Conservation (phyloP, 2,329 filamentous ascomycete species). For the Talaromyces piceae region DNA sequence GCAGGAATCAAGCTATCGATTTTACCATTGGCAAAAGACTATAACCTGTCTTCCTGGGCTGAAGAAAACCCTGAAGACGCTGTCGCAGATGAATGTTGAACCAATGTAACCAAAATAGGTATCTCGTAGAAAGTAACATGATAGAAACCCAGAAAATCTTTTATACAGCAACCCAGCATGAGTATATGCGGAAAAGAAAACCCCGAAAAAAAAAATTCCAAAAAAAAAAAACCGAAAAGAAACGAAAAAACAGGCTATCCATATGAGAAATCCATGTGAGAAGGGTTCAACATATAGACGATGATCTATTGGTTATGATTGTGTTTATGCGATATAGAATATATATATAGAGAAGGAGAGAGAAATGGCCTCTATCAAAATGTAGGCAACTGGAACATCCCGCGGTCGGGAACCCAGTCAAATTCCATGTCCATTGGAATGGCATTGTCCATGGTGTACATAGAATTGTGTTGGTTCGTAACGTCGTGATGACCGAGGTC, state of each 20-base stretch:
- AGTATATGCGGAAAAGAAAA: background rate
- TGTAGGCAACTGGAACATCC: conserved; percentile 10
- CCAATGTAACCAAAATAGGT: background rate
- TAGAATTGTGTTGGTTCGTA: background rate
- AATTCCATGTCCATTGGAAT: conserved; percentile 12
- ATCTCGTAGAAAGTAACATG: background rate
- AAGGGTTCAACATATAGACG: too few species aligned
- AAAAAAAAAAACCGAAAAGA: background rate
- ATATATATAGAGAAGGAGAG: background rate
- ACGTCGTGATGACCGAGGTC: background rate
- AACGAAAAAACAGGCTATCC: background rate
- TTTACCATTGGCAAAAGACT: background rate
- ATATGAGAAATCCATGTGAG: too few species aligned
- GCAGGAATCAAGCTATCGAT: background rate
- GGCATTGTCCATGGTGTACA: background rate
- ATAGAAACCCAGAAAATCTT: background rate
- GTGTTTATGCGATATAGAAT: too few species aligned
- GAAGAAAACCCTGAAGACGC: background rate
- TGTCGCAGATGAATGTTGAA: too few species aligned
- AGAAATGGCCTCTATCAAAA: conserved; percentile 5
- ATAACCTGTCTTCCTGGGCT: background rate
- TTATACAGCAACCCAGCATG: background rate
- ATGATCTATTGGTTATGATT: too few species aligned
- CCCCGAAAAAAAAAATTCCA: background rate
- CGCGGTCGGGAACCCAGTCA: conserved; percentile 12